Evolutionary conservation across 768 basidiomycete genomes (phyloP).

Genomic region (Lentinula detonsa): DNA sequence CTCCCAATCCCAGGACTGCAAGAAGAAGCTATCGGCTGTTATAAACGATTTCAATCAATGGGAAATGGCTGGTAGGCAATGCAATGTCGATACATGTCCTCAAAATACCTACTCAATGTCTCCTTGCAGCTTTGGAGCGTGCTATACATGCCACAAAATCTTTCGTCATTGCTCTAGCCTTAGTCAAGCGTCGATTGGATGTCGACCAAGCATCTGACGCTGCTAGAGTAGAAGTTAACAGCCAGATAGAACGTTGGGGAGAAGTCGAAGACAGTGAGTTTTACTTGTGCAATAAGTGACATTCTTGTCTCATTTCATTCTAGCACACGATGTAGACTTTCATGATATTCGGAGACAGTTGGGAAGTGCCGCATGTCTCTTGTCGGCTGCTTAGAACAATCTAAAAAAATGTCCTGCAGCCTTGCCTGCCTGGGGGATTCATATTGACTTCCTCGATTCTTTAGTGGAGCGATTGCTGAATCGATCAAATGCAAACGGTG

Average conservation of each 20-base stretch:
- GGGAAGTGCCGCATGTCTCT: slow-evolving; percentile 68
- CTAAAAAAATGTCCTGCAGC: neutral
- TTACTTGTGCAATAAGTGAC: slow-evolving; percentile 1
- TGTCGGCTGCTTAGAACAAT: slow-evolving; percentile 21
- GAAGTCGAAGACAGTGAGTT: slow-evolving; percentile 97
- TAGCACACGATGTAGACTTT: slow-evolving; percentile 98
- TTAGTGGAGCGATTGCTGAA: neutral
- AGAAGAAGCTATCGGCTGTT: slow-evolving; percentile 48
- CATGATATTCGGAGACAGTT: slow-evolving; percentile 87
- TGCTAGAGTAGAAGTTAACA: slow-evolving; percentile 87
- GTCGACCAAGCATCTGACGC: slow-evolving; percentile 83
- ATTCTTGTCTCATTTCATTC: slow-evolving; percentile 5
- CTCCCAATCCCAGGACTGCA: slow-evolving; percentile 65
- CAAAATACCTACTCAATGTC: neutral
- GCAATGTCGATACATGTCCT: neutral
- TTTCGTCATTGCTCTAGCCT: slow-evolving; percentile 79
- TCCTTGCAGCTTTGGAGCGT: slow-evolving; percentile 75
- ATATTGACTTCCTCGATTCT: neutral
- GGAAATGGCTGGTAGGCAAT: slow-evolving; percentile 81
- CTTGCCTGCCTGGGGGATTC: neutral
- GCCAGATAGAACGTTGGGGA: slow-evolving; percentile 98
- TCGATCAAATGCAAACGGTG: neutral
- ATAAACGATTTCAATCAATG: slow-evolving; percentile 67
- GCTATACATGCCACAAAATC: slow-evolving; percentile 88
- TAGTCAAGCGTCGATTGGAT: slow-evolving; percentile 69